A percentile compares a stretch with the other conserved stretches of the same genome.
Conservation (phyloP, 495 filamentous ascomycete species). For the Cairneyella variabilis region DNA sequence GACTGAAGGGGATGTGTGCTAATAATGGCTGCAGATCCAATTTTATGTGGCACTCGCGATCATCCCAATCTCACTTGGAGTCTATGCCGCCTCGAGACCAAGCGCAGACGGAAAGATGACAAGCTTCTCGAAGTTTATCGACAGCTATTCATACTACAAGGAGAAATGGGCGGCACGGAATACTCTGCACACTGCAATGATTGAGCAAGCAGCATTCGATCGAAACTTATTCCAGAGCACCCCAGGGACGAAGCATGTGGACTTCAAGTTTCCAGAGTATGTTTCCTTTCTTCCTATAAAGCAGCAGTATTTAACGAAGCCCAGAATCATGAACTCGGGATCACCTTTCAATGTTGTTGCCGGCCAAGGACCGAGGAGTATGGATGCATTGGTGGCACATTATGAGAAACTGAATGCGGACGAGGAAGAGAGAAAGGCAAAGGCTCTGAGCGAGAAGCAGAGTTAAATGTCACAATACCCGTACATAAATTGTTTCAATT, state of each 20-base stretch:
- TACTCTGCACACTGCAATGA: slow-evolving; percentile 54
- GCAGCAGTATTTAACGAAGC: slow-evolving; percentile 5
- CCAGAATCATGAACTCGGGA: slow-evolving; percentile 56
- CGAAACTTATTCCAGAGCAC: slow-evolving; percentile 61
- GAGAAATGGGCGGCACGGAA: slow-evolving; percentile 57
- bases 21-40: slow-evolving; percentile 43
- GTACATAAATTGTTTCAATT: slow-evolving; percentile 21
- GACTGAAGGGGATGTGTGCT: slow-evolving; percentile 7
- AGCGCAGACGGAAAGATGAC: slow-evolving; percentile 46
- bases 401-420: slow-evolving; percentile 56
- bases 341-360: slow-evolving; percentile 62
- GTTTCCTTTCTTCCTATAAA: slow-evolving; percentile 27
- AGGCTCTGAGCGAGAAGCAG: slow-evolving; percentile 17
- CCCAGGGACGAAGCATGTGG: slow-evolving; percentile 38
- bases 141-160: slow-evolving; percentile 42
- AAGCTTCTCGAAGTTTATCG: slow-evolving; percentile 54
- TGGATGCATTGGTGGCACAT: slow-evolving; percentile 58
- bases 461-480: slow-evolving; percentile 21
- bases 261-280: slow-evolving; percentile 68
- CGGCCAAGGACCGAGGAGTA: slow-evolving; percentile 51
- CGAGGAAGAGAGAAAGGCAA: slow-evolving; percentile 39
- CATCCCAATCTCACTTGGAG: slow-evolving; percentile 50
- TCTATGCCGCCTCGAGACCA: slow-evolving; percentile 52
- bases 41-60: slow-evolving; percentile 63
- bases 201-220: slow-evolving; percentile 69